These are phyloP conservation scores for Globisporangium mamillatum DNA, from an alignment of 352 stramenopile genomes.

Conservation along the genomic window DNA sequence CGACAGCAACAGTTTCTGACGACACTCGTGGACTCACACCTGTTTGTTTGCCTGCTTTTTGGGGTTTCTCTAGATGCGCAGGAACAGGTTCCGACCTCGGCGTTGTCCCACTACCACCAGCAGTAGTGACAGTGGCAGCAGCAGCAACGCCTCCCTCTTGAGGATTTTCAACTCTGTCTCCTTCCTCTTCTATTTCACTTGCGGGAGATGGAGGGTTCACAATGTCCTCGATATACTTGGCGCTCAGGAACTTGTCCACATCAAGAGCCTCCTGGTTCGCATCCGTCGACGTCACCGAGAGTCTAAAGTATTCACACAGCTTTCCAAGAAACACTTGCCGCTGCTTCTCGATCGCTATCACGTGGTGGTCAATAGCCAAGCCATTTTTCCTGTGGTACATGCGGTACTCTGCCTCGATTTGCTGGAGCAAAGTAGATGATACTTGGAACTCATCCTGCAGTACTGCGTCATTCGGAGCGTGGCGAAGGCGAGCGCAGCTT, in stretches of 20 bases:
- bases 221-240: conserved; percentile 42
- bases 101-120: neutral
- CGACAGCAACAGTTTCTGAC: neutral
- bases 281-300: neutral
- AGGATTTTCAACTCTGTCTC: conserved; percentile 7
- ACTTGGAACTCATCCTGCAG: conserved; percentile 60
- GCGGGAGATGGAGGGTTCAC: conserved; percentile 14
- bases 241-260: conserved; percentile 50
- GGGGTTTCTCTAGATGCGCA: conserved; percentile 8
- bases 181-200: neutral
- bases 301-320: conserved; percentile 53
- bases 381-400: conserved; percentile 49
- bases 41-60: neutral
- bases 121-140: neutral
- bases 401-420: conserved; percentile 79
- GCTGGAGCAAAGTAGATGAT: conserved; percentile 48
- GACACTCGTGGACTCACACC: neutral
- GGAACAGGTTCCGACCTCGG: neutral
- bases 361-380: conserved; percentile 53
- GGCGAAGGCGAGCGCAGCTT: conserved; percentile 56
- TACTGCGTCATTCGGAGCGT: conserved; percentile 59
- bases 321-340: conserved; percentile 36
- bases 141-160: neutral
- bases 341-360: conserved; percentile 46
- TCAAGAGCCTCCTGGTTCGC: conserved; percentile 26